Conservation (phyloP, 129 eudicot species). For the Silybum marianum region DNA sequence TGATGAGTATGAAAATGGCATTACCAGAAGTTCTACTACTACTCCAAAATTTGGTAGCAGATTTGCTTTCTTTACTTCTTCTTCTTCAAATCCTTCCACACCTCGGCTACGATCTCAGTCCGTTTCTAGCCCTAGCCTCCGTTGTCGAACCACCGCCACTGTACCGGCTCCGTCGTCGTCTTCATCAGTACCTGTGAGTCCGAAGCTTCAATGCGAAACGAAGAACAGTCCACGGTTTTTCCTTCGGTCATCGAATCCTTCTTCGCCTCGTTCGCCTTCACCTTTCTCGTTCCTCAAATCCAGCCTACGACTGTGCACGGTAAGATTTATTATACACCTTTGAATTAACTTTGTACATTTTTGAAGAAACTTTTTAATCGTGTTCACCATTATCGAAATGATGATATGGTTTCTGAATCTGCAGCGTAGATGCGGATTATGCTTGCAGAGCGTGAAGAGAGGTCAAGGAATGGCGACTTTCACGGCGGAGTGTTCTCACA, state of each 20-base stretch:
- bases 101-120: conserved; percentile 57
- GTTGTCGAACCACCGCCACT: conserved; percentile 52
- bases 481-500: conserved; percentile 89
- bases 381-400: neutral
- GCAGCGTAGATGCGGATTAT: conserved; percentile 80
- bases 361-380: neutral
- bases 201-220: conserved; percentile 61
- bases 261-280: conserved; percentile 79
- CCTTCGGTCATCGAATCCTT: conserved; percentile 53
- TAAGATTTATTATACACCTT: conserved; percentile 15
- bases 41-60: conserved; percentile 38
- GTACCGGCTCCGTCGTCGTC: conserved; percentile 27
- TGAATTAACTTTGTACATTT: conserved; percentile 1
- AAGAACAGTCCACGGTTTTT: conserved; percentile 43
- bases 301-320: conserved; percentile 62
- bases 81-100: conserved; percentile 62
- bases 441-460: conserved; percentile 64
- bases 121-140: conserved; percentile 46
- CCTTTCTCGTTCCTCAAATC: conserved; percentile 70
- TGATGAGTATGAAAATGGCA: neutral
- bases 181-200: conserved; percentile 42
- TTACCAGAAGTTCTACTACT: conserved; percentile 19
- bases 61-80: conserved; percentile 49
- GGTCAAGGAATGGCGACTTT: conserved; percentile 87
- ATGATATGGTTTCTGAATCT: neutral